Evolutionary conservation across 2,329 filamentous ascomycete genomes (phyloP).

Genomic region (Tolypocladium inflatum): DNA sequence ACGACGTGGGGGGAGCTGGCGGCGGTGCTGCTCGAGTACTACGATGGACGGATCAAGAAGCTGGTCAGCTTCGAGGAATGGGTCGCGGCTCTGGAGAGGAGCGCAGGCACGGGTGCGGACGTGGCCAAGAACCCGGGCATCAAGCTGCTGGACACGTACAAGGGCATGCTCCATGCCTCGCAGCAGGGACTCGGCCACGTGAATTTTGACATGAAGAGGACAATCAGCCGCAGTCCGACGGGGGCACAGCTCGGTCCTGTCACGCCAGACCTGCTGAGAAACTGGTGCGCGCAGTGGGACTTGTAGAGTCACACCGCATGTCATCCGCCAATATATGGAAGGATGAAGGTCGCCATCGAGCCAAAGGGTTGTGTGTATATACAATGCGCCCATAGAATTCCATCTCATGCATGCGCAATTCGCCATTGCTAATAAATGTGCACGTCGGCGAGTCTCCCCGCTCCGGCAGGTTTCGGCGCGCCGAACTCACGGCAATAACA

Average conservation of each 20-base stretch:
- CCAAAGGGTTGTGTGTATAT: too few relatives aligned
- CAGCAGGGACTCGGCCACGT: conserved; percentile 12
- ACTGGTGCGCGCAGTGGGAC: conserved; percentile 38
- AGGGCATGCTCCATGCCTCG: conserved; percentile 7
- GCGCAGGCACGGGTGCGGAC: conserved; percentile 21
- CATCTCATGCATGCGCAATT: too few relatives aligned
- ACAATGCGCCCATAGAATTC: too few relatives aligned
- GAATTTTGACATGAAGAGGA: conserved; percentile 29
- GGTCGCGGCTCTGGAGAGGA: conserved; percentile 33
- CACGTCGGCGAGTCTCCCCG: too few relatives aligned
- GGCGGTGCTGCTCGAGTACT: conserved; percentile 28
- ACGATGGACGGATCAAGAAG: conserved; percentile 26
- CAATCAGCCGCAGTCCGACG: conserved; percentile 28
- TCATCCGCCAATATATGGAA: background rate
- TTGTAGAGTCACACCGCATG: conserved; percentile 8
- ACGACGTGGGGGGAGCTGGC: conserved; percentile 31
- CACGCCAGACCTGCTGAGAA: conserved; percentile 32
- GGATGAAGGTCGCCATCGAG: too few relatives aligned
- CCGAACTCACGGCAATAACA: too few relatives aligned
- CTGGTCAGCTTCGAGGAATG: conserved; percentile 34
- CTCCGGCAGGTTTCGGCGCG: too few relatives aligned
- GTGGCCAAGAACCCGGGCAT: conserved; percentile 36
- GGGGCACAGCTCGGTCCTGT: conserved; percentile 30
- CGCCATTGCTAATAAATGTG: too few relatives aligned
- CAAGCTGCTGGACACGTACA: conserved; percentile 43